Conservation (phyloP, 2,329 filamentous ascomycete genomes). For the Coccinonectria pachysandricola region DNA sequence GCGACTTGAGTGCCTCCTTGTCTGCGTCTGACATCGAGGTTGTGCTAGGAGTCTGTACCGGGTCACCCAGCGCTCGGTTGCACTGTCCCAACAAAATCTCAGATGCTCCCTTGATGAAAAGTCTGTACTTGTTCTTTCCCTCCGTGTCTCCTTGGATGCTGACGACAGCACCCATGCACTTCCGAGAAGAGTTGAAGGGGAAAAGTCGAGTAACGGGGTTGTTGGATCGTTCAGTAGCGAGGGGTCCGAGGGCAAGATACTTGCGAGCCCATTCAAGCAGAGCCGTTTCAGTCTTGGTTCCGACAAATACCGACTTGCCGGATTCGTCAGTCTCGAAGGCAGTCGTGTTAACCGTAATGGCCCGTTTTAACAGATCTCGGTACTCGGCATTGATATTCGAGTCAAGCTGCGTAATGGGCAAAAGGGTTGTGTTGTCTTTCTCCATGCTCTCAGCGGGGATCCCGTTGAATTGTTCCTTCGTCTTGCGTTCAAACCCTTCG, state of each 20-base stretch:
- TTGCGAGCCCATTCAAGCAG: slow-evolving; percentile 39
- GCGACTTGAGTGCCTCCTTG: slow-evolving; percentile 38
- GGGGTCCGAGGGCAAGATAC: slow-evolving; percentile 36
- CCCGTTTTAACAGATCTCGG: slow-evolving; percentile 10
- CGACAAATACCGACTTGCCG: slow-evolving; percentile 34
- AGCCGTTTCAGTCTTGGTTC: slow-evolving; percentile 47
- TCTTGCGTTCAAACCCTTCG: slow-evolving; percentile 19
- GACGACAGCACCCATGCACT: slow-evolving; percentile 47
- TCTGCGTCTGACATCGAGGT: slow-evolving; percentile 26
- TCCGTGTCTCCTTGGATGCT: slow-evolving; percentile 26
- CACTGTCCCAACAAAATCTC: slow-evolving; percentile 41
- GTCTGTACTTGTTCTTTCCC: slow-evolving; percentile 28
- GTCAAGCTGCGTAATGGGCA: slow-evolving; percentile 6
- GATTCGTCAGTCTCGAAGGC: slow-evolving; percentile 41
- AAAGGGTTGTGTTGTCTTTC: not conserved
- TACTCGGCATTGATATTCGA: slow-evolving; percentile 8
- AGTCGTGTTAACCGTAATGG: slow-evolving; percentile 45
- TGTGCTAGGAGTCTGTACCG: slow-evolving; percentile 28
- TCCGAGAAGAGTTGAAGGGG: slow-evolving; percentile 43
- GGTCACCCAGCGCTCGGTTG: slow-evolving; percentile 39
- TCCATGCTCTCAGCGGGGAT: slow-evolving; percentile 2
- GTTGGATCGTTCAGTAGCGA: slow-evolving; percentile 35
- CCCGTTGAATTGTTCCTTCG: slow-evolving; percentile 11
- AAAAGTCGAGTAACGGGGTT: slow-evolving; percentile 38
- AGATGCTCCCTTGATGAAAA: slow-evolving; percentile 46